Conservation (phyloP, 345 rosid genomes). For the Syzygium aqueum region DNA sequence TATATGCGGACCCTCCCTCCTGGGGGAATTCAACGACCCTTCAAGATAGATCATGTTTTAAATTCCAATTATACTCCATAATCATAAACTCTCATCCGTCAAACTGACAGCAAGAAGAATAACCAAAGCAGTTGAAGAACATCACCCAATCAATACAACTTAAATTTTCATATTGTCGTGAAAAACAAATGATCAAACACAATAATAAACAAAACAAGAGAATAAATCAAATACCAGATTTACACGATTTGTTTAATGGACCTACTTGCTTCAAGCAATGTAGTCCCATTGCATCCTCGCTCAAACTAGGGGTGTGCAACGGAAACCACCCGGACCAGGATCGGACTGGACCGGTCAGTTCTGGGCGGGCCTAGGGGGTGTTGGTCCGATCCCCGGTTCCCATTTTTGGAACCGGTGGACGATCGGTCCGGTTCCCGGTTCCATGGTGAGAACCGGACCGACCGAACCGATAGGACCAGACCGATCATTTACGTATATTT, state of each 20-base stretch:
- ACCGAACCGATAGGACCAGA: too few species aligned
- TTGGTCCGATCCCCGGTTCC: too few species aligned
- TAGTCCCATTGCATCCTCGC: not conserved
- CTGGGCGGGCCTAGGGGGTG: too few species aligned
- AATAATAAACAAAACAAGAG: not conserved
- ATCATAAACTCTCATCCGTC: not conserved
- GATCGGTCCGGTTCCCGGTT: too few species aligned
- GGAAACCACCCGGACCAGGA: too few species aligned
- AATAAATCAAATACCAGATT: not conserved
- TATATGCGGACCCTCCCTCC: not conserved
- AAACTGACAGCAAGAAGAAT: not conserved
- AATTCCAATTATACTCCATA: not conserved
- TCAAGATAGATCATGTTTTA: not conserved
- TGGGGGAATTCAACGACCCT: not conserved
- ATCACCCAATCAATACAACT: not conserved
- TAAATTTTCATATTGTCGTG: not conserved
- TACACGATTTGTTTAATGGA: not conserved
- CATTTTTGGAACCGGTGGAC: too few species aligned
- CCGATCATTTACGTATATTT: too few species aligned
- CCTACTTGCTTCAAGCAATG: not conserved
- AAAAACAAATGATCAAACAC: not conserved
- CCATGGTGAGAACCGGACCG: too few species aligned
- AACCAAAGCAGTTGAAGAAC: not conserved
- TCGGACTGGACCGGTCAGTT: too few species aligned
- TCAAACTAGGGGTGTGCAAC: too few species aligned